A percentile compares a stretch with the other conserved stretches of the same genome.
phyloP scores from a whole-genome alignment of 305 asterid genomes.

The Rubia tinctorum region DNA sequence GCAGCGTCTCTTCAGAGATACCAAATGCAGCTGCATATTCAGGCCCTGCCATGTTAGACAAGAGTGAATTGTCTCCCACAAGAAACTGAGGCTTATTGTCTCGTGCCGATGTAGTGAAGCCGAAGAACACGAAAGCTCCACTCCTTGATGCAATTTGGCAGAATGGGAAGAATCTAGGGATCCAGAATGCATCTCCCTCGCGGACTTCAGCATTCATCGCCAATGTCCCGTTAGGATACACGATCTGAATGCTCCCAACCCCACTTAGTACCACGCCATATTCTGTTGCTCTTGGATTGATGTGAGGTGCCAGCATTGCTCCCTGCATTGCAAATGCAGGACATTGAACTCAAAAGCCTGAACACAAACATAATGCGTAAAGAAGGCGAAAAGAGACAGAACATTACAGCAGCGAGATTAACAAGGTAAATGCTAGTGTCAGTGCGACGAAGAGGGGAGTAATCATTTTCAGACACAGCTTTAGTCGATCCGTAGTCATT shows the following conservation, averaged over 20 bases:
- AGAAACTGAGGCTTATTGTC: conserved; percentile 78
- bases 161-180: conserved; percentile 74
- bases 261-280: conserved; percentile 69
- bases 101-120: conserved; percentile 67
- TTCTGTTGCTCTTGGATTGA: conserved; percentile 69
- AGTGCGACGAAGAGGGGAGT: conserved; percentile 48
- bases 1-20: conserved; percentile 40
- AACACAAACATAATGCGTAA: not conserved
- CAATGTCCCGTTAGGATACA: conserved; percentile 64
- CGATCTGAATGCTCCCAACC: conserved; percentile 56
- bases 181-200: conserved; percentile 72
- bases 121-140: conserved; percentile 76
- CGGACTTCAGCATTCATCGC: conserved; percentile 74
- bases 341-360: not conserved
- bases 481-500: conserved; percentile 74
- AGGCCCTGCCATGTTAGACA: conserved; percentile 51
- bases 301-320: conserved; percentile 90
- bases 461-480: conserved; percentile 56
- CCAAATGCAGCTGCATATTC: conserved; percentile 77
- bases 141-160: conserved; percentile 77
- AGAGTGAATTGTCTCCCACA: conserved; percentile 55
- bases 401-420: conserved; percentile 70
- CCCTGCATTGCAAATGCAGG: conserved; percentile 41
- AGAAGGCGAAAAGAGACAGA: not conserved
- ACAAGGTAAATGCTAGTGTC: conserved; percentile 60